Conservation (phyloP, 306 rosid species). For the Cercis canadensis region DNA sequence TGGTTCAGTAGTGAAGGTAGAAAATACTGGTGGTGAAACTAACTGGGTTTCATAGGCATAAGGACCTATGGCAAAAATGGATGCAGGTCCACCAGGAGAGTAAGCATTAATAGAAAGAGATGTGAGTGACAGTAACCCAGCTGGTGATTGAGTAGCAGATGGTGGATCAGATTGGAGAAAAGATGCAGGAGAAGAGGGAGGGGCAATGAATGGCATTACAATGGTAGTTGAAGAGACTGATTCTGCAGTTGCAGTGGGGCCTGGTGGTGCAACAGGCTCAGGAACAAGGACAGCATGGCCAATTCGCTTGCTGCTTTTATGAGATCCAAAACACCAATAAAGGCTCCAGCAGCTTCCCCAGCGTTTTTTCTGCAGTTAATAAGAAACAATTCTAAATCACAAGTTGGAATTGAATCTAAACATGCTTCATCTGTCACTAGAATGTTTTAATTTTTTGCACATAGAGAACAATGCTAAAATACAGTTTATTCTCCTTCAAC, state of each 20-base stretch:
- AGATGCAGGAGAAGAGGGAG: constrained; percentile 98
- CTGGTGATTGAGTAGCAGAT: constrained; percentile 84
- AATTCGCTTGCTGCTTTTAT: constrained; percentile 79
- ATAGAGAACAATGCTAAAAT: constrained; percentile 3
- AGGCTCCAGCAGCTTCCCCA: constrained; percentile 94
- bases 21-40: constrained; percentile 96
- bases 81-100: constrained; percentile 76
- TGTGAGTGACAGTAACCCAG: constrained; percentile 74
- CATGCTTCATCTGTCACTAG: constrained; percentile 3
- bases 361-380: constrained; percentile 77
- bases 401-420: constrained; percentile 26
- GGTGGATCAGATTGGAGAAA: constrained; percentile 91
- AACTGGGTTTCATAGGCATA: constrained; percentile 95
- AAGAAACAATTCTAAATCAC: constrained; percentile 31
- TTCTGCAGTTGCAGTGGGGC: constrained; percentile 54
- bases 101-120: constrained; percentile 76
- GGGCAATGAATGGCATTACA: constrained; percentile 85
- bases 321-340: constrained; percentile 88
- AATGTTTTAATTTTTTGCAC: constrained; percentile 9
- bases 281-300: constrained; percentile 95
- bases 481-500: too few species aligned
- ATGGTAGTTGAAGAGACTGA: constrained; percentile 65
- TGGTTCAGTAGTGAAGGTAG: constrained; percentile 91
- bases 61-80: constrained; percentile 88
- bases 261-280: constrained; percentile 65